phyloP scores from a whole-genome alignment of 1,284 basidiomycete genomes.

The Austroboletus niveus region DNA sequence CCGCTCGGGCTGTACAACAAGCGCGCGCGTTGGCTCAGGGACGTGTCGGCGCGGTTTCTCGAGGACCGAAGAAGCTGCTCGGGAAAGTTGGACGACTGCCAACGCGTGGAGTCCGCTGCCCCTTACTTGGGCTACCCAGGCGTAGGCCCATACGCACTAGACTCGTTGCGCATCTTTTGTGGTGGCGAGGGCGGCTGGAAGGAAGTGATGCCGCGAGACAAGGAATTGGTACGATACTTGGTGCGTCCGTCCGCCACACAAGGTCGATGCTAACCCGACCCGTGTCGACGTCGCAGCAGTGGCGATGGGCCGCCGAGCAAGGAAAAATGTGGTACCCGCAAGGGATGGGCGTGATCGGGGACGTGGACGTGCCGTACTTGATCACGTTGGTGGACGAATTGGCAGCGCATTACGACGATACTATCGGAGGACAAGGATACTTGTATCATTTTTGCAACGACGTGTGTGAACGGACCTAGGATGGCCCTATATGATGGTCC shows the following conservation, averaged over 20 bases:
- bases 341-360: slow-evolving; percentile 37
- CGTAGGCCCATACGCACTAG: slow-evolving; percentile 60
- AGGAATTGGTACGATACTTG: slow-evolving; percentile 58
- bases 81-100: background rate
- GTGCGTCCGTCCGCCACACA: slow-evolving; percentile 34
- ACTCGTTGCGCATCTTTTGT: slow-evolving; percentile 68
- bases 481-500: too few species aligned
- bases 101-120: slow-evolving; percentile 11
- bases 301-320: slow-evolving; percentile 60
- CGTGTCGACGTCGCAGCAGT: slow-evolving; percentile 38
- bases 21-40: slow-evolving; percentile 50
- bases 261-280: background rate
- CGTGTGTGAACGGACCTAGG: slow-evolving; percentile 3
- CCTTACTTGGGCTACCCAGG: slow-evolving; percentile 54
- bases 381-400: slow-evolving; percentile 38
- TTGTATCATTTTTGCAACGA: slow-evolving; percentile 27
- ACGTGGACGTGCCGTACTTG: slow-evolving; percentile 37
- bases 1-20: slow-evolving; percentile 53
- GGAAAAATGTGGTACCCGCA: slow-evolving; percentile 48
- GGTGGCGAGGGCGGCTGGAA: slow-evolving; percentile 49
- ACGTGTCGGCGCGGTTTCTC: slow-evolving; percentile 46
- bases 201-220: slow-evolving; percentile 54
- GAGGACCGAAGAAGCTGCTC: slow-evolving; percentile 29
- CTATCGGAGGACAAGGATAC: slow-evolving; percentile 39
- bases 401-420: slow-evolving; percentile 23